Percentiles rank a stretch among this genome's conserved stretches.
These are phyloP conservation scores for Podila verticillata DNA, from an alignment of 192 early-diverging fungal species.

Conservation along the genomic window DNA sequence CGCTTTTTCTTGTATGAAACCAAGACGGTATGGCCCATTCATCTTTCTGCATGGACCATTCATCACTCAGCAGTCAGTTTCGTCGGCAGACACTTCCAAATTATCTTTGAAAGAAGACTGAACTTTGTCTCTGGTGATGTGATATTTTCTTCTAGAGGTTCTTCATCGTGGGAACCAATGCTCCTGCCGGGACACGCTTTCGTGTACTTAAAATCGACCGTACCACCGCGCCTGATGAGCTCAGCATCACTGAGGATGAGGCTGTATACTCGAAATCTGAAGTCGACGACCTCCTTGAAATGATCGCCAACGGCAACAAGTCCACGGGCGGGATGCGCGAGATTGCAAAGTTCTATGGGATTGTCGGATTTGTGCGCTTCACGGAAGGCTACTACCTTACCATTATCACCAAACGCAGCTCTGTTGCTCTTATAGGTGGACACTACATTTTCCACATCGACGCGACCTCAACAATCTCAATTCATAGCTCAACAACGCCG, in stretches of 20 bases:
- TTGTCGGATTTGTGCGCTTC: conserved; percentile 91
- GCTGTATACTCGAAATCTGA: conserved; percentile 78
- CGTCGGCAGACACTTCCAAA: neutral
- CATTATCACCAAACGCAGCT: conserved; percentile 81
- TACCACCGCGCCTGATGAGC: conserved; percentile 67
- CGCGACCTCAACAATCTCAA: conserved; percentile 80
- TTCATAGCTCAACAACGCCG: conserved; percentile 60
- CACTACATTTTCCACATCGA: conserved; percentile 98
- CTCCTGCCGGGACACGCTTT: conserved; percentile 73
- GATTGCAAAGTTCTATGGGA: conserved; percentile 75
- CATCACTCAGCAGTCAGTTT: neutral
- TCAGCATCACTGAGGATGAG: conserved; percentile 84
- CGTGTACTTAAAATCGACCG: conserved; percentile 92
- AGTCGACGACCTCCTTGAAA: conserved; percentile 74
- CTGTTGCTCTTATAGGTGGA: conserved; percentile 93
- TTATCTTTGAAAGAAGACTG: neutral
- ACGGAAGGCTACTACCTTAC: conserved; percentile 94
- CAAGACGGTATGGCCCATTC: conserved; percentile 66
- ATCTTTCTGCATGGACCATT: neutral
- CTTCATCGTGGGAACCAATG: conserved; percentile 87
- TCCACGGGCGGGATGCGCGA: conserved; percentile 77
- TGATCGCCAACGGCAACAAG: conserved; percentile 84
- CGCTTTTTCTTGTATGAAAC: conserved; percentile 91
- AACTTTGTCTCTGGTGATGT: neutral
- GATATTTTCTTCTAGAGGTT: conserved; percentile 64